Evolutionary conservation across 139 green algal species (phyloP).

Genomic region (Micractinium conductrix): DNA sequence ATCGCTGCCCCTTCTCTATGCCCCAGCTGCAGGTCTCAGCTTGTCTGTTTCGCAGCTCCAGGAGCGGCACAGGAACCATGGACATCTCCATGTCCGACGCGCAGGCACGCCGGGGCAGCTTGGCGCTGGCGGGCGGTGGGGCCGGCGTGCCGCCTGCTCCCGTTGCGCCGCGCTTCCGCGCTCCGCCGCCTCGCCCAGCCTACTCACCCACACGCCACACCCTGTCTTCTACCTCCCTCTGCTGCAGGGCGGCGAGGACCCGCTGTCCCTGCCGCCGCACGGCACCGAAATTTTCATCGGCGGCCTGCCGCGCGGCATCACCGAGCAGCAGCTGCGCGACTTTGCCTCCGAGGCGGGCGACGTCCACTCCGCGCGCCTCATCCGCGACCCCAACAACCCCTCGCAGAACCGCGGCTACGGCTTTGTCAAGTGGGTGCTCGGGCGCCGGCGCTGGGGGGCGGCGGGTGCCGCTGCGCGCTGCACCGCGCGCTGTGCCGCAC

Average conservation of each 20-base stretch:
- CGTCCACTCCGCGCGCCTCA: conserved; percentile 47
- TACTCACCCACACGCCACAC: neutral
- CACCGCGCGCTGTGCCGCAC: neutral
- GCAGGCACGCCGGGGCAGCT: neutral
- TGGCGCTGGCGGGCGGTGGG: no score
- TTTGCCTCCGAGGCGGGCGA: conserved; percentile 55
- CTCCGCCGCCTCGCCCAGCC: neutral
- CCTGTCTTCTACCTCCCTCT: no score
- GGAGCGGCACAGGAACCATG: neutral
- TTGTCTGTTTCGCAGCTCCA: neutral
- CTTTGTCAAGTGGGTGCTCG: conserved; percentile 72
- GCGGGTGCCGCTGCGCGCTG: neutral
- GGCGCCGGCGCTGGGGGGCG: neutral
- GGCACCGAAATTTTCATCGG: conserved; percentile 76
- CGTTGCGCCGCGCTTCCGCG: neutral
- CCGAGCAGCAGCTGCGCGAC: conserved; percentile 59
- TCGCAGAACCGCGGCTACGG: conserved; percentile 80
- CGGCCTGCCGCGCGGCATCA: conserved; percentile 67
- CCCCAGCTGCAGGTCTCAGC: no score
- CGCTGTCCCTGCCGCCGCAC: conserved; percentile 41
- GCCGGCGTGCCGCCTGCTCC: neutral
- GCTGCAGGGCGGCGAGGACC: conserved; percentile 28
- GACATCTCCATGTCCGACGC: conserved; percentile 7
- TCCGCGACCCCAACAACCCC: conserved; percentile 65
- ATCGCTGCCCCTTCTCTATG: no score